Base-by-base conservation (phyloP, 257 asterid genomes). In the Asclepias syriaca region DNA sequence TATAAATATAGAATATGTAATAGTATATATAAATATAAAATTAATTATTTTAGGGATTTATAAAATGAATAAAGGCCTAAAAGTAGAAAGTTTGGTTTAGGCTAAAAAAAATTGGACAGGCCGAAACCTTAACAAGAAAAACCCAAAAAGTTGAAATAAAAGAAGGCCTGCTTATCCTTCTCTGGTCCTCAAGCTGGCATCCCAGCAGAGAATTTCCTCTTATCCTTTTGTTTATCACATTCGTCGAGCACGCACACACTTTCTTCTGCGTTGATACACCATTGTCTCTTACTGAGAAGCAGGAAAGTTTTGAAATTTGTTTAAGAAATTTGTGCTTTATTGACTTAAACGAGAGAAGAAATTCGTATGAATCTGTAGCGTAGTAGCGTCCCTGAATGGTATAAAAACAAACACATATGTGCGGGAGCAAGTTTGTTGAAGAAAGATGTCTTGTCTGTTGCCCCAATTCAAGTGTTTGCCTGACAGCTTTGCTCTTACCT, bases 381-480 rank as follows among this genome's bases (percentile, higher is more conserved):
- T 68, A 8, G 8, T 9, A 40, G 57, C 48, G n/a, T 68, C 18
- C 18, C 72, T 48, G 49, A 59, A 48, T 70, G 45, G n/a, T 48
- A 45, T 48, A 13, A 10, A 27, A 68, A 46, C 76, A 34, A 53
- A 74, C 63, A 11, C 48, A 37, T 66, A 37, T 69, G 61, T 73
- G 39, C 74, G 74, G 77, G 76, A 53, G 77, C 61, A 49, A 68
- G 51, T 68, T 68, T 50, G 54, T 76, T 70, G 78, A 81, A 74
- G 78, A 77, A 87, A 77, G 66, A 91, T 94, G 97, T 86, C 97
- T 79, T 91, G 96, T 81, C 76, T 94, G 76, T 78, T 94, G 96
- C 97, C 97, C 43, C 97, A 94, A 73, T 94, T 94, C 89, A 87
- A 83, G 87, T 89, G 95, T 79, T 87, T 85, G 82, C 98, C 96